Percentiles rank a stretch among this genome's conserved stretches.
These are phyloP conservation scores for Ustilago curta DNA, from an alignment of 1,284 basidiomycete genomes.

Conservation along the genomic window DNA sequence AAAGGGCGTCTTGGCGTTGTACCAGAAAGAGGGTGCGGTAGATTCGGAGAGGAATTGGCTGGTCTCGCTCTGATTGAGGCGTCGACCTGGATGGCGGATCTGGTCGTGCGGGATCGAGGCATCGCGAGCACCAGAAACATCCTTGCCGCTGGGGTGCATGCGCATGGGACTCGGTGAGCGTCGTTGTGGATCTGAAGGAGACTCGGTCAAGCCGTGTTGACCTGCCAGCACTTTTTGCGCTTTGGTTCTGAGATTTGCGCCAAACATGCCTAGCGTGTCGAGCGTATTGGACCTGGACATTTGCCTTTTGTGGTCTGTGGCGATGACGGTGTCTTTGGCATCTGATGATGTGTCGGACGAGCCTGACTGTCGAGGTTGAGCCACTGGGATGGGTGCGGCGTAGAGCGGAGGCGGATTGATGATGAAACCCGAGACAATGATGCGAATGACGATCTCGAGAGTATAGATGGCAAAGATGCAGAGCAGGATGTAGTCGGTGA, in stretches of 20 bases:
- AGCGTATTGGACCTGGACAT: constrained; percentile 60
- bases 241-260: constrained; percentile 46
- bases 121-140: neutral
- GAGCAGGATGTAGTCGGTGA: constrained; percentile 89
- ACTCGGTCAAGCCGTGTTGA: constrained; percentile 24
- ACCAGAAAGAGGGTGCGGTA: constrained; percentile 38
- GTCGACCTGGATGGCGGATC: constrained; percentile 30
- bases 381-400: constrained; percentile 17
- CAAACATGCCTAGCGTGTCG: constrained; percentile 53
- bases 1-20: constrained; percentile 70
- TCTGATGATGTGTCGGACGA: neutral
- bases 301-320: constrained; percentile 33
- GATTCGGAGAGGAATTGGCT: constrained; percentile 48
- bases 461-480: constrained; percentile 87
- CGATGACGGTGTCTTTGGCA: constrained; percentile 12
- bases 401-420: constrained; percentile 77
- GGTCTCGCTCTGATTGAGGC: constrained; percentile 42
- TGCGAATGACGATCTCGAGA: constrained; percentile 88
- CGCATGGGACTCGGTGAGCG: neutral
- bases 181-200: constrained; percentile 6
- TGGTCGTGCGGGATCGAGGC: neutral
- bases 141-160: neutral
- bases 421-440: constrained; percentile 89
- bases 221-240: constrained; percentile 45
- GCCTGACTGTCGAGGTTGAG: neutral